A percentile compares a stretch with the other conserved stretches of the same genome.
These are phyloP conservation scores for Rhytidiadelphus loreus DNA, from an alignment of 225 moss, liverwort and hornwort species.

Conservation along the genomic window DNA sequence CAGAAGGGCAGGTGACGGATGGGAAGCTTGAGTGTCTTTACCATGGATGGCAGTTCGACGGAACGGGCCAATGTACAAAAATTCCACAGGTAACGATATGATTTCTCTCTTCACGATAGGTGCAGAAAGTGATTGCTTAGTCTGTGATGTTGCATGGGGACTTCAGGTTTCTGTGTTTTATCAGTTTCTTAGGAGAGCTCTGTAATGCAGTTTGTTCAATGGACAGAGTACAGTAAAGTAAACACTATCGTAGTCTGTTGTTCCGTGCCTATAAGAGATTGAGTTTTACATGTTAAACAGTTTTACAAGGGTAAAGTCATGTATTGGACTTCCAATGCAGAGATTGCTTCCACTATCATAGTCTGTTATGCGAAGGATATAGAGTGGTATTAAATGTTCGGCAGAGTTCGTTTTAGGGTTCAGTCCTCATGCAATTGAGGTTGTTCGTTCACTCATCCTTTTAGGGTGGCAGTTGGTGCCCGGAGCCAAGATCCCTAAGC, in stretches of 20 bases:
- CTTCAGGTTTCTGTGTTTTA: neutral
- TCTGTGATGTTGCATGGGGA: neutral
- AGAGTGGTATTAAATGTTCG: neutral
- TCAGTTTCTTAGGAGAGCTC: too few species aligned
- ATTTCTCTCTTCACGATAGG: neutral
- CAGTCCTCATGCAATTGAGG: neutral
- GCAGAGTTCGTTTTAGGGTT: neutral
- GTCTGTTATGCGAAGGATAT: neutral
- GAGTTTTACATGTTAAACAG: too few species aligned
- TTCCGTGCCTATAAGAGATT: neutral
- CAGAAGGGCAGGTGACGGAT: conserved; percentile 68
- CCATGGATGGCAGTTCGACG: conserved; percentile 81
- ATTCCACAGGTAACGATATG: conserved; percentile 57
- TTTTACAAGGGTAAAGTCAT: neutral
- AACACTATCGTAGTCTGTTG: neutral
- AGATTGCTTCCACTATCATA: neutral
- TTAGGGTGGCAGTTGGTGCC: conserved; percentile 25
- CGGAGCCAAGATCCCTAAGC: conserved; percentile 66
- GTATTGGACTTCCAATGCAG: neutral
- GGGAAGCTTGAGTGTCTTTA: conserved; percentile 77
- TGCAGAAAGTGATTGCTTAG: neutral
- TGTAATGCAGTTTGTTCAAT: neutral
- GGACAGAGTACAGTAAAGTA: too few species aligned
- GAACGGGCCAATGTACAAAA: conserved; percentile 50
- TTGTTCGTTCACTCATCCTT: neutral